A percentile compares a stretch with the other conserved stretches of the same genome.
phyloP scores from a whole-genome alignment of 2,329 filamentous ascomycete genomes.

The Drechslerella coelobrocha region DNA sequence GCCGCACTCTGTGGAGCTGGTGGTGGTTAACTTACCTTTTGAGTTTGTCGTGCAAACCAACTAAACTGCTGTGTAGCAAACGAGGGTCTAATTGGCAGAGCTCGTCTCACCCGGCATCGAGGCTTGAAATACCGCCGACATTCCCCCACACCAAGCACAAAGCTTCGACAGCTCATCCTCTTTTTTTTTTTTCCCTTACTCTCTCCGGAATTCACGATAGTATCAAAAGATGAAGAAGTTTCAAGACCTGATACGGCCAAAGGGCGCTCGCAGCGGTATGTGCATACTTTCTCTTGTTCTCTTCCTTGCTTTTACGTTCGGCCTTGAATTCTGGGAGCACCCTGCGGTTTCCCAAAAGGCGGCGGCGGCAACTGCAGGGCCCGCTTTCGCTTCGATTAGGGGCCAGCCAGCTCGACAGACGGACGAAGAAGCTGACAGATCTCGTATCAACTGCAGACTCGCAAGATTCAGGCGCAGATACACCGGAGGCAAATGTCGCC shows the following conservation, averaged over 20 bases:
- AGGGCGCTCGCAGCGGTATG: slow-evolving; percentile 34
- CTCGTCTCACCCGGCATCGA: neutral
- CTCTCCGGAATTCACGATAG: neutral
- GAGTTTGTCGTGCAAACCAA: too few relatives aligned
- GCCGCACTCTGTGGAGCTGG: too few relatives aligned
- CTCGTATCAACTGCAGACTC: slow-evolving; percentile 19
- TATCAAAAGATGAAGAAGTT: slow-evolving; percentile 42
- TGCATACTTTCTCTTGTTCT: neutral
- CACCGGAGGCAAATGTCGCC: slow-evolving; percentile 71
- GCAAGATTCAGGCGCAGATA: slow-evolving; percentile 60
- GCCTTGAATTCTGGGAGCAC: neutral
- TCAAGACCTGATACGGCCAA: slow-evolving; percentile 43
- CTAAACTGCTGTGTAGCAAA: too few relatives aligned
- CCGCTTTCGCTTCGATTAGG: too few relatives aligned
- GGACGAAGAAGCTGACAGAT: neutral
- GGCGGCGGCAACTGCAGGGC: too few relatives aligned
- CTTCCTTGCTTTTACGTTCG: neutral
- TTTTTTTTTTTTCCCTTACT: neutral
- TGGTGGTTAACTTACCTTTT: too few relatives aligned
- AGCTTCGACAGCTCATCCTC: neutral
- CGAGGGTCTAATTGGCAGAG: neutral
- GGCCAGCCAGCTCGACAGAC: too few relatives aligned
- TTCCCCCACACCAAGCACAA: slow-evolving; percentile 6
- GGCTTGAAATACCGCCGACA: slow-evolving; percentile 26
- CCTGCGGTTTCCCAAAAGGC: too few relatives aligned